Percentiles rank a stretch among this genome's conserved stretches.
phyloP scores from a whole-genome alignment of 2,329 filamentous ascomycete species.

The Aureobasidium pullulans region DNA sequence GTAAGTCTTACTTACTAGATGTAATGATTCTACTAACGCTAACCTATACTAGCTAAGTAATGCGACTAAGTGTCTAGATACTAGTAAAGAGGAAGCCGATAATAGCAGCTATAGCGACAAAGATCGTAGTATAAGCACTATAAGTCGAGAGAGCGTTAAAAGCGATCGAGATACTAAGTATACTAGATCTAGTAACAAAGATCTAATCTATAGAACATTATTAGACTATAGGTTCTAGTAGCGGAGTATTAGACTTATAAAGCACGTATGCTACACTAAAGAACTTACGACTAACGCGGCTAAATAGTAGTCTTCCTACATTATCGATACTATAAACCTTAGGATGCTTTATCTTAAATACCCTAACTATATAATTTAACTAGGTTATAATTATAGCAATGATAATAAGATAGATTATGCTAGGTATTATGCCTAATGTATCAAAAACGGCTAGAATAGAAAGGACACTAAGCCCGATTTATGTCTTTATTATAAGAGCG shows the following conservation, averaged over 20 bases:
- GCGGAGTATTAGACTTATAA: slow-evolving; percentile 19
- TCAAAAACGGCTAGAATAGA: slow-evolving; percentile 42
- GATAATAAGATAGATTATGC: slow-evolving; percentile 36
- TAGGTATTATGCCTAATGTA: slow-evolving; percentile 41
- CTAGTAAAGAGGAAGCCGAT: slow-evolving; percentile 31
- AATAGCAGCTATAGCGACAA: slow-evolving; percentile 35
- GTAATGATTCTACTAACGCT: slow-evolving; percentile 22
- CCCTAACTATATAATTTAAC: slow-evolving; percentile 42
- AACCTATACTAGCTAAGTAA: slow-evolving; percentile 31
- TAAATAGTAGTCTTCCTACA: slow-evolving; percentile 48
- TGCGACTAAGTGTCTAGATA: slow-evolving; percentile 29
- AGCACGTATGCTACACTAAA: slow-evolving; percentile 34
- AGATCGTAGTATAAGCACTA: slow-evolving; percentile 33
- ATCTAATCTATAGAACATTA: slow-evolving; percentile 18
- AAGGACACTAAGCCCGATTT: slow-evolving; percentile 43
- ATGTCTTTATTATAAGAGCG: slow-evolving; percentile 40
- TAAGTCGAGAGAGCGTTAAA: slow-evolving; percentile 23
- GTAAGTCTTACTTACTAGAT: slow-evolving; percentile 14
- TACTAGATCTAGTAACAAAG: slow-evolving; percentile 31
- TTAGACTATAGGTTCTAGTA: neutral
- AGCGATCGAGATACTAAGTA: slow-evolving; percentile 22
- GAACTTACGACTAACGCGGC: slow-evolving; percentile 44
- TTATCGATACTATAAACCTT: slow-evolving; percentile 53
- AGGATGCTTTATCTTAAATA: slow-evolving; percentile 49
- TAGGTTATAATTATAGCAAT: slow-evolving; percentile 41